Base-by-base conservation (phyloP, 2,329 filamentous ascomycete species). In the Fusarium sp. region DNA sequence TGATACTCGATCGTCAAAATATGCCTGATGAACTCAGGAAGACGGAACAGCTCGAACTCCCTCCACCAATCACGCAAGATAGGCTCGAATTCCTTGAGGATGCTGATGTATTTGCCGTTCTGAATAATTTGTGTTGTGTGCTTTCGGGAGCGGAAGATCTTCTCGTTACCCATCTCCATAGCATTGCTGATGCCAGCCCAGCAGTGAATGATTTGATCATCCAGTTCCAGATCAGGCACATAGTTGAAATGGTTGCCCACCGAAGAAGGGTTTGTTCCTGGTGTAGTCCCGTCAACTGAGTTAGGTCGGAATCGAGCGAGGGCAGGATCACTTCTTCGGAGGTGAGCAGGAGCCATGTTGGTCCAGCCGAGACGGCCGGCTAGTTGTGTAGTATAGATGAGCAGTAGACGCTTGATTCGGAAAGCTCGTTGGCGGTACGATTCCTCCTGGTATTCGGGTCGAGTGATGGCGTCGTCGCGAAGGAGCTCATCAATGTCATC, bases 1-100 rank as follows among this genome's bases (percentile, higher is more conserved):
- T 98, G 93, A 76, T 96, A 98, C 81, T 99, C 96, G 70, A 98
- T 98, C 10, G 89, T 91, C 30, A 99, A 84, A 62, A 98, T 94
- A 77, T 94, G 89, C 30, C 87, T 83, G 70, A 89, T 90, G 67
- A 86, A 91, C 23, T 83, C 86, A 4, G 90, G 89, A 54, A 91
- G 84, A 58, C 88, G 86, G 74, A 93, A 91, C n/a, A 88, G 86
- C 73, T 97, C 91, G 76, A 98, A 94, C 65, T 94, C 91, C 43
- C 85, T 86, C 80, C 89, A 91, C 93, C 95, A 98, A 44, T 92
- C 88, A 18, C 84, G 85, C 34, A 98, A 83, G 67, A 94, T 87
- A 1, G 93, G 92, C 71, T 93, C 89, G 74, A 97, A 96, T 55
- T 93, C 89, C 65, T 93, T 89, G 25, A 99, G 88, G 28, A 93